Conservation (phyloP, 331 rosid genomes). For the Saraca asoca region DNA sequence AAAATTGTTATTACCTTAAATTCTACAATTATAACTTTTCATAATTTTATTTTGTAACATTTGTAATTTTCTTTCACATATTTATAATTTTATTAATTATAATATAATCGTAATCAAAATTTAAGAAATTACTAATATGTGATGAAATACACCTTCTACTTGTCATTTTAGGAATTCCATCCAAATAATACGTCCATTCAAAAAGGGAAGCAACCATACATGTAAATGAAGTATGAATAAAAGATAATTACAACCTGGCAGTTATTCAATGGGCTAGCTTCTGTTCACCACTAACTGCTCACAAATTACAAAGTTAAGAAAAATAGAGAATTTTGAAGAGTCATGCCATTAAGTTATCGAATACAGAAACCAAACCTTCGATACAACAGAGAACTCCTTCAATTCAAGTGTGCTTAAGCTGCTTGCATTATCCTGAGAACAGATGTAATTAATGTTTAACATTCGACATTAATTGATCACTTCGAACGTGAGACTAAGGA, state of each 20-base stretch:
- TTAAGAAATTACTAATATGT: too few relatives aligned
- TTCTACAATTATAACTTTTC: too few relatives aligned
- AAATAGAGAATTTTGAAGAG: slow-evolving; percentile 1
- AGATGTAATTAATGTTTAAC: slow-evolving; percentile 5
- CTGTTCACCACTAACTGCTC: background rate
- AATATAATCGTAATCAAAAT: too few relatives aligned
- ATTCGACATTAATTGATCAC: background rate
- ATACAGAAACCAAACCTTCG: slow-evolving; percentile 37
- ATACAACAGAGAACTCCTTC: slow-evolving; percentile 29
- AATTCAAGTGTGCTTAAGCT: slow-evolving; percentile 12
- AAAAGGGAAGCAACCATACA: background rate
- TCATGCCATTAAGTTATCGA: slow-evolving; percentile 23
- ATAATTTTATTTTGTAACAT: slow-evolving; percentile 21
- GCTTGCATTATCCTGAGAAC: slow-evolving; percentile 39
- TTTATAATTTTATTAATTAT: too few relatives aligned
- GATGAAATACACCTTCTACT: too few relatives aligned
- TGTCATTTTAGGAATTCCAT: background rate
- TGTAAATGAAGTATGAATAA: slow-evolving; percentile 13
- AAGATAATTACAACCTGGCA: slow-evolving; percentile 20
- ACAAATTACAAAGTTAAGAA: slow-evolving; percentile 31
- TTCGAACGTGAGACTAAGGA: too few relatives aligned
- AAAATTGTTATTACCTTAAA: too few relatives aligned
- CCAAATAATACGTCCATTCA: slow-evolving; percentile 22
- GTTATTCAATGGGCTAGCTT: slow-evolving; percentile 7
- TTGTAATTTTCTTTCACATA: slow-evolving; percentile 83